Conservation (phyloP, 2,329 filamentous ascomycete species). For the Colletotrichum truncatum region DNA sequence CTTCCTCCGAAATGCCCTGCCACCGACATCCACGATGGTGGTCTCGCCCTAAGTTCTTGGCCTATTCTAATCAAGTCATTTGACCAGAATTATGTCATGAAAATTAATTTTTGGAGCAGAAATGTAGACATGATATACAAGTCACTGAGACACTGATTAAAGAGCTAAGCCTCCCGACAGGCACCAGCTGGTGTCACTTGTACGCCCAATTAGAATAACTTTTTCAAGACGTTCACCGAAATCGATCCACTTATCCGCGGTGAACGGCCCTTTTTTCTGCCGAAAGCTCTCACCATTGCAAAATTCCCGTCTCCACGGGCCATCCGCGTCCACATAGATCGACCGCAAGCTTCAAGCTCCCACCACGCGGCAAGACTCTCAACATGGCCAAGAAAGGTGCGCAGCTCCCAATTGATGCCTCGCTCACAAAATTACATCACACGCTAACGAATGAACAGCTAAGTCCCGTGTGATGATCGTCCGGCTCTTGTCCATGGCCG, state of each 20-base stretch:
- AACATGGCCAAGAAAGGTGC: slow-evolving; percentile 33
- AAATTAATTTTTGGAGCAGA: neutral
- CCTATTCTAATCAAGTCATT: neutral
- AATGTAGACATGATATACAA: neutral
- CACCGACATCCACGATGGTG: neutral
- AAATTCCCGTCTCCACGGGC: slow-evolving; percentile 17
- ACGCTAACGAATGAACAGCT: slow-evolving; percentile 54
- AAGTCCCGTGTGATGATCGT: slow-evolving; percentile 95
- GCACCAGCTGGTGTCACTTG: neutral
- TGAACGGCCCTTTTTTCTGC: slow-evolving; percentile 26
- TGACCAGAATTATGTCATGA: slow-evolving; percentile 1
- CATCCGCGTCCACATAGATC: slow-evolving; percentile 36
- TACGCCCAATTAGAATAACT: neutral
- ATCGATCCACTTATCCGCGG: neutral
- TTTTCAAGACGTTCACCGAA: neutral
- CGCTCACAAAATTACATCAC: neutral
- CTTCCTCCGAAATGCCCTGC: neutral
- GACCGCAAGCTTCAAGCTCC: slow-evolving; percentile 28
- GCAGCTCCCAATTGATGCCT: neutral
- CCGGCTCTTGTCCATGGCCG: slow-evolving; percentile 96
- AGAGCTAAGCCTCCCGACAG: neutral
- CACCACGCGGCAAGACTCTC: slow-evolving; percentile 2
- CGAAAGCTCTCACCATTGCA: slow-evolving; percentile 15
- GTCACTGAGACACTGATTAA: neutral
- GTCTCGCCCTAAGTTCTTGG: neutral